Evolutionary conservation across 108 stramenopile species (phyloP), one percentile per base, ranked within the genome.

Genomic region (Parmales sp.): DNA sequence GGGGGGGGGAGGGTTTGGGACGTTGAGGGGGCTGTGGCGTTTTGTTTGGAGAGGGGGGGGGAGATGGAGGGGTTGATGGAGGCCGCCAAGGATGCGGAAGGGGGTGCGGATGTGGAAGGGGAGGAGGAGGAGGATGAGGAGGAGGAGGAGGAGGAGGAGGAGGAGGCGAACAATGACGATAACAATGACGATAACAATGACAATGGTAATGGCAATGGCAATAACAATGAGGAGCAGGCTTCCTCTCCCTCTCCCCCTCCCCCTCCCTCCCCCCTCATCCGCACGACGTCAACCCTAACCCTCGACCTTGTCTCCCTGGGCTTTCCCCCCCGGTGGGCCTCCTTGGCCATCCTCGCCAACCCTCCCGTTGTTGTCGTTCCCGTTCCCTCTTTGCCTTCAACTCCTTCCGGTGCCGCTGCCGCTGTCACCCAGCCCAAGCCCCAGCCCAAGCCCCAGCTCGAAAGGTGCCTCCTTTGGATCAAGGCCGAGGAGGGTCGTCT

Each of bases 21-120:
- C 67, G 90, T 96, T 26, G 95, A 96, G 67, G 89, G 89, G 63
- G 95, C 95, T 11, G 90, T 96, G 37, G 87, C 90, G 70, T 94
- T 93, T 66, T 96, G 95, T 74, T 80, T 96, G 23, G 95, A 96
- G 66, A 81, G 89, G 69, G 90, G 90, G 18, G 85, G 78, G 45
- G 95, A 96, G 34, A 94, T 96, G 88, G 91, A 93, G 69, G 73
- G 85, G n/a, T 78, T 96, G 51, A 45, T 96, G 45, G 90, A 83
- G 60, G 76, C 77, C 3, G 82, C 84, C 8, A 80, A 90, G 41
- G 89, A 91, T 28, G 74, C 66, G 65, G 65, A 7, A 28, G 38
- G 2, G 19, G 74, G 19, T 16, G 73, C 22, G 13, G 54, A 69
- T 22, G 68, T 69, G 38, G 38, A 69, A 7, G 82, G 72, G 28